phyloP scores from a whole-genome alignment of 1,139 yeast genomes.

The Scheffersomyces cryptocercus region DNA sequence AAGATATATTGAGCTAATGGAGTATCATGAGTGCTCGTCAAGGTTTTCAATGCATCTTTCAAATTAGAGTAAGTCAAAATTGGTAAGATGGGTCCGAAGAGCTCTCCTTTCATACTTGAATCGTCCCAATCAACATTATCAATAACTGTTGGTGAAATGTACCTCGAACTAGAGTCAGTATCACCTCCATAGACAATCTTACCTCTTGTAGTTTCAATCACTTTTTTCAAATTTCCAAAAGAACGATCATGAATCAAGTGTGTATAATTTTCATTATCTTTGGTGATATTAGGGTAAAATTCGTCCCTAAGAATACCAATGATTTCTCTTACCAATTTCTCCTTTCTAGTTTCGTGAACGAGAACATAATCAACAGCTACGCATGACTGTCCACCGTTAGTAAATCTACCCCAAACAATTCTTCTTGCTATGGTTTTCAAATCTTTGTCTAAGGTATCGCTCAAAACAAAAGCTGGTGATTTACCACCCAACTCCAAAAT shows the following conservation, averaged over 20 bases:
- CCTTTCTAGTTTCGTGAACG: conserved; percentile 53
- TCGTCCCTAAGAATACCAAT: conserved; percentile 42
- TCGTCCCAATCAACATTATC: conserved; percentile 65
- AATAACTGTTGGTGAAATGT: conserved; percentile 77
- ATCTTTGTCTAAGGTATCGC: conserved; percentile 44
- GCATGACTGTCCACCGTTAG: conserved; percentile 90
- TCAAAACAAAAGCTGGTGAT: conserved; percentile 75
- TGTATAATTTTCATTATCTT: conserved; percentile 41
- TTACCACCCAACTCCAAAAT: conserved; percentile 92
- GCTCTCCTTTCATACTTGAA: conserved; percentile 70
- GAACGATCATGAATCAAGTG: conserved; percentile 67
- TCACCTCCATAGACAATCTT: conserved; percentile 56
- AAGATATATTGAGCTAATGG: conserved; percentile 85
- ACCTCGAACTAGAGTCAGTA: conserved; percentile 43
- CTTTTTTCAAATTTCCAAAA: conserved; percentile 48
- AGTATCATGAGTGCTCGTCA: conserved; percentile 64
- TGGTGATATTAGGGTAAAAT: conserved; percentile 43
- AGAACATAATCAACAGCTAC: conserved; percentile 83
- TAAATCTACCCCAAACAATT: conserved; percentile 74
- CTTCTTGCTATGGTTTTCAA: conserved; percentile 61
- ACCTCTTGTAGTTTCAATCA: conserved; percentile 60
- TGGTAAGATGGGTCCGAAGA: conserved; percentile 88
- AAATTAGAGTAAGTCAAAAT: conserved; percentile 57
- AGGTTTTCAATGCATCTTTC: conserved; percentile 44
- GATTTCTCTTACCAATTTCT: conserved; percentile 48